Base-by-base conservation (phyloP, 2,329 filamentous ascomycete genomes). In the Aspergillus persii region DNA sequence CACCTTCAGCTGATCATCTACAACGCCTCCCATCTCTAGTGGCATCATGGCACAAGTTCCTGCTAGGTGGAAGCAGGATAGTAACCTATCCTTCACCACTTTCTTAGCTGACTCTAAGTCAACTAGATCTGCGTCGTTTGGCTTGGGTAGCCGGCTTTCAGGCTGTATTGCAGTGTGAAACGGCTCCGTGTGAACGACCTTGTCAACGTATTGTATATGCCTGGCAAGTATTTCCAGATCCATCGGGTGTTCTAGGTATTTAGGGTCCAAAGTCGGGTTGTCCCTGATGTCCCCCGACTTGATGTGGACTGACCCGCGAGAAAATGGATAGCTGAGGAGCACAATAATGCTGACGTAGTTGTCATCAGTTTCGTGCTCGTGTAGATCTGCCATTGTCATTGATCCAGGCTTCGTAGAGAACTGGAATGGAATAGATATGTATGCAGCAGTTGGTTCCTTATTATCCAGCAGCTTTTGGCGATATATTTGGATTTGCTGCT, bases 31-130 rank as follows among this genome's bases (percentile, higher is more conserved):
- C 3, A 57, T 51, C 18, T 70, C 66, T 5, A 54, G 61, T 8
- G 69, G 65, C 15, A 68, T 66, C 75, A 79, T 79, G 0, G 62
- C 59, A 3, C 59, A 53, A 3, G 64, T 68, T 1, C 65, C 66
- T 2, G 62, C 63, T 7, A 31, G 46, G 53, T 68, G 65, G 15
- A 67, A 50, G 2, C 59, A 49, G 6, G 57, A 50, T 12, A 41
- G 27, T 0, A 60, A 63, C 0, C 54, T 53, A 1, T 33, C 56
- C 1, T 59, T 56, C 1, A 68, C 33, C 8, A 26, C 46, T 0
- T 57, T n/a, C 12, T 67, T 65, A 8, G 62, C 59, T 2, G 59
- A 53, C 2, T 62, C 60, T 1, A 66, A 53, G 41, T 66, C 59
- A 3, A 30, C 27, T 1, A 31, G 30, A 9, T 39, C 11, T 8